These are phyloP conservation scores for Delonix regia DNA, from an alignment of 306 rosid species.

Conservation along the genomic window DNA sequence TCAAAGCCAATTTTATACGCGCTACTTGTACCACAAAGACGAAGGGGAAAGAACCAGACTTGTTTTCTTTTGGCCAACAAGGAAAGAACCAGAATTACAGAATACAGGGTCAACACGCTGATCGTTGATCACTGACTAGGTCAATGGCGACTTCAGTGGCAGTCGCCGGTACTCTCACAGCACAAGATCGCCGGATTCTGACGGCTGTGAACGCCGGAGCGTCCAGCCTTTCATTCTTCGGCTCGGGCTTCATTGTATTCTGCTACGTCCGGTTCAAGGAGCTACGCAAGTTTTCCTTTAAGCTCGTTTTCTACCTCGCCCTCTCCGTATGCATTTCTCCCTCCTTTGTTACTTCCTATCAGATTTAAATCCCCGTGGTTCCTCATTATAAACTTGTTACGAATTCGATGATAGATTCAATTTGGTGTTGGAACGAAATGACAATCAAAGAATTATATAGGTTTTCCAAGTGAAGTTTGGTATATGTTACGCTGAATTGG, in stretches of 20 bases:
- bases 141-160: conserved; percentile 56
- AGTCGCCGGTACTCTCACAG: conserved; percentile 54
- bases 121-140: conserved; percentile 26
- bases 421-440: conserved; percentile 13
- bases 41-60: not conserved
- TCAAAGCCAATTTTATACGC: not conserved
- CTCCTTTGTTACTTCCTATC: not conserved
- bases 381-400: not conserved
- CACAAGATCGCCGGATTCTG: conserved; percentile 62
- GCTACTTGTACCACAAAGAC: not conserved
- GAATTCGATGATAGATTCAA: not conserved
- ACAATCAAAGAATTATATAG: not conserved
- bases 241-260: conserved; percentile 85
- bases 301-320: conserved; percentile 97
- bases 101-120: conserved; percentile 20
- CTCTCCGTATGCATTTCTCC: conserved; percentile 60
- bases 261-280: conserved; percentile 95
- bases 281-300: conserved; percentile 97
- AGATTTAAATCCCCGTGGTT: conserved; percentile 33
- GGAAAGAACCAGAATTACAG: not conserved
- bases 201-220: conserved; percentile 73
- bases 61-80: no score
- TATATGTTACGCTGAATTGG: not conserved
- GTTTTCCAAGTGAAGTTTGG: conserved; percentile 9
- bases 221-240: conserved; percentile 82